Evolutionary conservation across 2,329 filamentous ascomycete genomes (phyloP), one percentile per base, ranked within the genome.

Genomic region (Fusarium liriodendri): DNA sequence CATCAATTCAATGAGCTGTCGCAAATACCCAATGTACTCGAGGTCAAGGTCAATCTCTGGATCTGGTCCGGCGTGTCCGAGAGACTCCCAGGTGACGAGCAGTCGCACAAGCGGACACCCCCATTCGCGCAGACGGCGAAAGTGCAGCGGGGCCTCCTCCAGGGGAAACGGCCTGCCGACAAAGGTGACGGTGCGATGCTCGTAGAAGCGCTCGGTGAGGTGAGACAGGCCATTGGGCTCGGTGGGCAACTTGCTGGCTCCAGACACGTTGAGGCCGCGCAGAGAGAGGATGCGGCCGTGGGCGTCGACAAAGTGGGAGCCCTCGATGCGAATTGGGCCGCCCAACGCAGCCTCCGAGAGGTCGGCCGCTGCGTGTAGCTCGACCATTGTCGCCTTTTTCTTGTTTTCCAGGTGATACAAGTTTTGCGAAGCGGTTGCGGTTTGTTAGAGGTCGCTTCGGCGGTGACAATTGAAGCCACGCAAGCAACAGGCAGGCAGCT

Each of bases 31-130:
- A 10, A 85, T 81, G 62, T 85, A 85, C 64, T 83, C 82, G 8
- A 81, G 63, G 65, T 85, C 83, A 5, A 81, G 70, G 65, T 84
- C 78, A n/a, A 71, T 76, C 42, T 67, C 64, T 5, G 80, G 79
- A 62, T 81, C 75, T 13, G 81, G 80, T 0, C 81, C 80, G 1
- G 75, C 67, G 58, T 82, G 81, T 4, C 79, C 83, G 9, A 85
- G 74, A 7, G 84, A 81, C 66, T 85, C 83, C 83, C 83, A 85
- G 5, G 82, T 83, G n/a, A 85, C 82, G 14, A 85, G 82, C 62
- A 85, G 78, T 29, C 83, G 79, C 14, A 84, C 77, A 27, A 85
- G 72, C 33, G 83, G 81, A 38, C 83, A 67, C 0, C 83, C 83
- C 84, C 83, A 85, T 37, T 80, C 79, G 57, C 76, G 79, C 32